A percentile compares a stretch with the other conserved stretches of the same genome.
Conservation (phyloP, 2,329 filamentous ascomycete species). For the Cladosporium phlei region DNA sequence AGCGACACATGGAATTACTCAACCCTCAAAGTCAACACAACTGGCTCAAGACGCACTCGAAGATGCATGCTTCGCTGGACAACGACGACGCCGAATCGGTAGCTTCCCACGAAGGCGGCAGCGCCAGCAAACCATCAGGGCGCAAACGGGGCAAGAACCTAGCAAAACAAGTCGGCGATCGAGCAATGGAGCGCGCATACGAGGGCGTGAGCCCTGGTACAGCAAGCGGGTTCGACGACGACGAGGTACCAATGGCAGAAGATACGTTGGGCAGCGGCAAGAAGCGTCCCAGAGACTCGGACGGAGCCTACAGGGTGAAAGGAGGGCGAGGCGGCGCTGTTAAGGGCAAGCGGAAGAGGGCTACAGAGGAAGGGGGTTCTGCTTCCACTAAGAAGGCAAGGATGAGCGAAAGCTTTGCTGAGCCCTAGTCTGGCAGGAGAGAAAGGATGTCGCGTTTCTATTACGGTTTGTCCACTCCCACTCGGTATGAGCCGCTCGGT, state of each 20-base stretch:
- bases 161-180: conserved; percentile 34
- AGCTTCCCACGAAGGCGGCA: conserved; percentile 65
- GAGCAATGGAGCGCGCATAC: conserved; percentile 30
- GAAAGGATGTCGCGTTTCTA: no score
- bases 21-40: conserved; percentile 94
- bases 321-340: conserved; percentile 40
- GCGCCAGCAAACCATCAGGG: background rate
- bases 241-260: conserved; percentile 31
- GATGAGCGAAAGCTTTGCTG: conserved; percentile 15
- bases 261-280: conserved; percentile 33
- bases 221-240: conserved; percentile 35
- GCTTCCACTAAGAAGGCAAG: conserved; percentile 21
- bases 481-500: no score
- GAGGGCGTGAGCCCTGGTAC: conserved; percentile 32
- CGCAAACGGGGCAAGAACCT: conserved; percentile 23
- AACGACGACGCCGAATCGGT: conserved; percentile 61
- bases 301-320: conserved; percentile 45
- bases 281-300: conserved; percentile 35
- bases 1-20: conserved; percentile 51
- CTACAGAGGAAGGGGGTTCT: conserved; percentile 15
- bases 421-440: background rate
- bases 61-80: conserved; percentile 19
- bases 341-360: conserved; percentile 40
- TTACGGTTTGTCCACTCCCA: no score
- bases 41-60: conserved; percentile 59